Evolutionary conservation across 371 early-diverging fungal species (phyloP), one percentile per base, ranked within the genome.

Genomic region (Syncephalastrum racemosum): DNA sequence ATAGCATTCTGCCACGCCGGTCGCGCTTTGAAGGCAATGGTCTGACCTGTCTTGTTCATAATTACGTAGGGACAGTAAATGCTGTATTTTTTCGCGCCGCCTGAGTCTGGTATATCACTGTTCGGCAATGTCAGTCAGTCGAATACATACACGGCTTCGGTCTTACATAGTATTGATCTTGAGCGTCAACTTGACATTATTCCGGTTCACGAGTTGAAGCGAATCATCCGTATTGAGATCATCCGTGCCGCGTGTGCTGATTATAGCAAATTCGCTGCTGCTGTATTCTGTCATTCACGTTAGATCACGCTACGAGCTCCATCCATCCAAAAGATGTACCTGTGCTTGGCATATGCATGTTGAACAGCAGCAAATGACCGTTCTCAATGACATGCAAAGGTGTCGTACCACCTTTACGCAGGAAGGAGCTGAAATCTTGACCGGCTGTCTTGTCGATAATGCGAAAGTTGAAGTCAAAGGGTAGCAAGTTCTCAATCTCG

Each of bases 401-500:
- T 14, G 88, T 87, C 0, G 85, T 62, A 0, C 81, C 88, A 13
- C 95, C 95, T 49, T 87, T 84, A 4, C 82, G 66, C 53, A 96
- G 64, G 41, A 71, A 75, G 10, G 87, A 88, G 16, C 76, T 78
- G 27, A 82, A 69, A 51, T 91, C 89, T 60, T 83, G 79, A 4
- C 80, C 75, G 3, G 76, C 67, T 1, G 82, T 82, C 61, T 89
- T 88, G 71, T 95, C 95, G 42, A 89, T 77, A 19, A 96, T 78
- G 41, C 71, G 68, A 63, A 91, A 93, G 39, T 85, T 84, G 63
- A 95, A 75, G 58, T 92, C 86, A 67, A 89, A 95, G 0, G 99
- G 99, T 43, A 99, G 71, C 41, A 96, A 70, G 63, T 99, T 99
- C 75, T 99, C 98, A 27, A 99, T 82, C 69, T 94, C 92, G 27